These are phyloP conservation scores for Chlorociboria aeruginascens DNA, from an alignment of 495 filamentous ascomycete genomes.

Conservation along the genomic window DNA sequence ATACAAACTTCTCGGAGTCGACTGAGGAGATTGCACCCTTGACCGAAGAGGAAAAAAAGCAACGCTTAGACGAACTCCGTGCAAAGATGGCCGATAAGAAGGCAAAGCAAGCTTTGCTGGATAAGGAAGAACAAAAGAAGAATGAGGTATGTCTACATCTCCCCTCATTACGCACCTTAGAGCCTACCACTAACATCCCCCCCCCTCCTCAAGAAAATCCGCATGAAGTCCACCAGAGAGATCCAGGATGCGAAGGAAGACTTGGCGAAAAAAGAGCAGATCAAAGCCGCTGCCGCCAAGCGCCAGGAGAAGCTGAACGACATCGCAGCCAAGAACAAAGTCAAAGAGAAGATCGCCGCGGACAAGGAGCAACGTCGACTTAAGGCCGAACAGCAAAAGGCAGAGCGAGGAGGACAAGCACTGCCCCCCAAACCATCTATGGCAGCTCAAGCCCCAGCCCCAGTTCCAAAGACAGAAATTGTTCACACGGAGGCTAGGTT, in stretches of 20 bases:
- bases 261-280: conserved; percentile 69
- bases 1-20: conserved; percentile 87
- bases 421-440: conserved; percentile 33
- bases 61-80: conserved; percentile 60
- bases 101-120: conserved; percentile 52
- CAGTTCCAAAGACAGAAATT: conserved; percentile 23
- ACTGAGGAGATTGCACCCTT: conserved; percentile 83
- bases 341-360: conserved; percentile 84
- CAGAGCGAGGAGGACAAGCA: conserved; percentile 62
- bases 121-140: conserved; percentile 74
- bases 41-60: conserved; percentile 84
- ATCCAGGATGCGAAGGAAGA: conserved; percentile 72
- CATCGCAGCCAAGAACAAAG: conserved; percentile 71
- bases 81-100: conserved; percentile 63
- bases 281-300: conserved; percentile 81
- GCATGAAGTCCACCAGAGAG: conserved; percentile 70
- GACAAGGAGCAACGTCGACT: conserved; percentile 76
- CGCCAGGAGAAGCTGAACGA: conserved; percentile 79
- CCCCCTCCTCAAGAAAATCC: conserved; percentile 88
- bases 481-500: conserved; percentile 54
- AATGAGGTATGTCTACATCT: conserved; percentile 55
- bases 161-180: not conserved
- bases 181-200: not conserved
- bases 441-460: conserved; percentile 23
- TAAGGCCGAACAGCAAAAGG: conserved; percentile 74